phyloP scores from a whole-genome alignment of 2,329 filamentous ascomycete species.

The Beauveria bassiana region DNA sequence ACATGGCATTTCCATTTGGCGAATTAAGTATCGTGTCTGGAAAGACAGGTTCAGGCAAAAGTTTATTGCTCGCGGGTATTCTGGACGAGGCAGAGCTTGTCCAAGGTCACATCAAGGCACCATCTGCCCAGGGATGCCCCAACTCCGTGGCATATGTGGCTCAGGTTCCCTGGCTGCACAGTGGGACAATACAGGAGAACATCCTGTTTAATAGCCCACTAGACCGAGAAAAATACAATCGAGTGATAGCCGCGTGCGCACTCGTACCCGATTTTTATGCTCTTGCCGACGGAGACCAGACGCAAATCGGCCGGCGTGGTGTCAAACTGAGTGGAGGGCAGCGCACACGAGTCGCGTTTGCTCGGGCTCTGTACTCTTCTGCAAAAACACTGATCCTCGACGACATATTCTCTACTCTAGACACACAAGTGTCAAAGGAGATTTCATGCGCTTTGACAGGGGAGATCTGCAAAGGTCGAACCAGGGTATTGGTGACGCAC shows the following conservation, averaged over 20 bases:
- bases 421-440: neutral
- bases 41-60: slow-evolving; percentile 1
- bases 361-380: neutral
- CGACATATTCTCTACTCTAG: neutral
- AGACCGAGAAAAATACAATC: neutral
- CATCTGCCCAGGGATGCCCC: neutral
- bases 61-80: neutral
- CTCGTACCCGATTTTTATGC: neutral
- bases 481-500: neutral
- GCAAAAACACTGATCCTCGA: neutral
- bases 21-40: neutral
- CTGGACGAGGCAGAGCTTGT: slow-evolving; percentile 5
- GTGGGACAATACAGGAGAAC: neutral
- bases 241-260: neutral
- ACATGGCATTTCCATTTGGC: neutral
- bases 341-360: neutral
- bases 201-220: neutral
- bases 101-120: neutral
- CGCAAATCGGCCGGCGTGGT: neutral
- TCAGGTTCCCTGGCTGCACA: neutral
- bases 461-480: neutral
- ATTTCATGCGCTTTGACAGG: neutral
- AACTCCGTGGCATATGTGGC: neutral
- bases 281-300: neutral
- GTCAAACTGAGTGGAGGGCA: slow-evolving; percentile 1